These are phyloP conservation scores for Rhynchospora pubera DNA, from an alignment of 176 grass and related monocot species.

Conservation along the genomic window DNA sequence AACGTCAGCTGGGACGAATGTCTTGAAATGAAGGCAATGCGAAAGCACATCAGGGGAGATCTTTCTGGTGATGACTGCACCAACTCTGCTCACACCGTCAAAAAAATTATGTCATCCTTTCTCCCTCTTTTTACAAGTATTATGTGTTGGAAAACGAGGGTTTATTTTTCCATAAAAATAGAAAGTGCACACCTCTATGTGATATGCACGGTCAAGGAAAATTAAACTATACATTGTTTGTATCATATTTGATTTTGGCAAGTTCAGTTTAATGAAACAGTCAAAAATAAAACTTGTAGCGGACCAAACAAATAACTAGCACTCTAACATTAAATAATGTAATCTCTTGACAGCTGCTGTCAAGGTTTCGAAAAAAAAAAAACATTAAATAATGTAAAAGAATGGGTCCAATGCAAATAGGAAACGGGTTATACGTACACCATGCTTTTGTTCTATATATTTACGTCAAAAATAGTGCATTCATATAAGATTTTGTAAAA, in stretches of 20 bases:
- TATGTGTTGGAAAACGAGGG: not conserved
- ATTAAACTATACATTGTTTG: not conserved
- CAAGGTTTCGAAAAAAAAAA: too few relatives aligned
- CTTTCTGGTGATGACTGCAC: conserved; percentile 17
- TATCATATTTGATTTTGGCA: not conserved
- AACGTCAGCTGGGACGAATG: conserved; percentile 20
- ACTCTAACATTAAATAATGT: not conserved
- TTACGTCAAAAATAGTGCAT: not conserved
- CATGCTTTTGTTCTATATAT: not conserved
- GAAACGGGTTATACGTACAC: too few relatives aligned
- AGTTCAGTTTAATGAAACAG: not conserved
- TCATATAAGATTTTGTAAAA: not conserved
- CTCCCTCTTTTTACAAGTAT: not conserved
- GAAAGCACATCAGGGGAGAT: conserved; percentile 11
- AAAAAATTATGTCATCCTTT: conserved; percentile 7
- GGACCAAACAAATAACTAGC: not conserved
- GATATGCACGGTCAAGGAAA: not conserved
- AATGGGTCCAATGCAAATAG: too few relatives aligned
- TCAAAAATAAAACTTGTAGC: not conserved
- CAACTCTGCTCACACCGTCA: conserved; percentile 3
- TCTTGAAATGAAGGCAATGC: conserved; percentile 9
- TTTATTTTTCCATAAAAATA: not conserved
- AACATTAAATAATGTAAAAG: too few relatives aligned
- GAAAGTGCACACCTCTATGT: not conserved
- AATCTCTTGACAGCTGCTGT: too few relatives aligned